phyloP scores from a whole-genome alignment of 768 basidiomycete species.

The Hygrophorus russula region DNA sequence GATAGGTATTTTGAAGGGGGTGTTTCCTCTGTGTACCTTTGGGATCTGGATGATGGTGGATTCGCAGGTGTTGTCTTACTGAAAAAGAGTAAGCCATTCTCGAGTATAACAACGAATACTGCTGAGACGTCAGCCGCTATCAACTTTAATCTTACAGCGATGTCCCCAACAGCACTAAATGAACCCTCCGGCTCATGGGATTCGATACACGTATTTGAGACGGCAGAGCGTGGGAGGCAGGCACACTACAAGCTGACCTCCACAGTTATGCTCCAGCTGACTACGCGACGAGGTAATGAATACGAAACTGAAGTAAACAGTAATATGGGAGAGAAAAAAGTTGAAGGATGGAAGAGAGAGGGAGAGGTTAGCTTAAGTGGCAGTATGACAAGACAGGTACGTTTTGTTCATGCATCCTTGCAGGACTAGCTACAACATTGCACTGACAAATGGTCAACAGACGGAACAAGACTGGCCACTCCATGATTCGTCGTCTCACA shows the following conservation, averaged over 20 bases:
- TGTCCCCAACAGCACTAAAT: slow-evolving; percentile 40
- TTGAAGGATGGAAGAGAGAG: slow-evolving; percentile 32
- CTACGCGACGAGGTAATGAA: slow-evolving; percentile 36
- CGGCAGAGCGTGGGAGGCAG: slow-evolving; percentile 80
- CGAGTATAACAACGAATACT: background rate
- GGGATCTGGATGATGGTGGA: slow-evolving; percentile 94
- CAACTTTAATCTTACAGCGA: slow-evolving; percentile 26
- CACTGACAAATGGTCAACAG: slow-evolving; percentile 25
- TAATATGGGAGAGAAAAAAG: slow-evolving; percentile 8
- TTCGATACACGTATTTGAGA: slow-evolving; percentile 96
- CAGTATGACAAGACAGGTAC: slow-evolving; percentile 93
- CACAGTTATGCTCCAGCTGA: slow-evolving; percentile 90
- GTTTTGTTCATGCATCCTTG: too few species aligned
- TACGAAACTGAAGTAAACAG: slow-evolving; percentile 17
- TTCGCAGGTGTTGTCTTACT: slow-evolving; percentile 95
- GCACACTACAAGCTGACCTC: slow-evolving; percentile 97
- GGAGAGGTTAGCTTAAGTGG: slow-evolving; percentile 84
- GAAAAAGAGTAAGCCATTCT: slow-evolving; percentile 65
- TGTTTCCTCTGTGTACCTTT: slow-evolving; percentile 91
- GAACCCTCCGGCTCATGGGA: slow-evolving; percentile 91
- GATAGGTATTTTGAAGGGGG: slow-evolving; percentile 96
- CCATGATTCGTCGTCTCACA: slow-evolving; percentile 73
- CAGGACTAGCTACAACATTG: too few species aligned
- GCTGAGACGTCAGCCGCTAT: too few species aligned
- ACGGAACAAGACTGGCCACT: slow-evolving; percentile 81